Evolutionary conservation across 371 early-diverging fungal genomes (phyloP).

Genomic region (Globomyces sp.): DNA sequence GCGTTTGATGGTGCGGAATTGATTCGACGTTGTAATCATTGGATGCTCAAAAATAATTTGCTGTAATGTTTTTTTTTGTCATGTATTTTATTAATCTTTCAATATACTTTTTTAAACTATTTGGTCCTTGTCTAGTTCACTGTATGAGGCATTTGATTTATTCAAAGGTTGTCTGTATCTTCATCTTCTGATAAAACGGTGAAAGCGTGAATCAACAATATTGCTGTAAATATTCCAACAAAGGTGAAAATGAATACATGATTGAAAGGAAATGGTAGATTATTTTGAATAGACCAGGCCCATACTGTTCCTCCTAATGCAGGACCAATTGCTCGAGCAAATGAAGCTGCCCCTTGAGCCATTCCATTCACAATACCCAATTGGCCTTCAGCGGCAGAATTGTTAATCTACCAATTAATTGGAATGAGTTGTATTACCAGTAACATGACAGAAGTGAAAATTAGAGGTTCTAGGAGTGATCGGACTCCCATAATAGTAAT

Average conservation of each 20-base stretch:
- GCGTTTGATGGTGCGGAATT: too few relatives aligned
- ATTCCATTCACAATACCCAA: slow-evolving; percentile 12
- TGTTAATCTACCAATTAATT: neutral
- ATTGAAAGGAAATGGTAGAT: slow-evolving; percentile 3
- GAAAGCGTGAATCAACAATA: neutral
- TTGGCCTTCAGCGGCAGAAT: neutral
- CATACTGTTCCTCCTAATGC: slow-evolving; percentile 10
- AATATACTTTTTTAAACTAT: too few relatives aligned
- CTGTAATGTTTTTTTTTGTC: too few relatives aligned
- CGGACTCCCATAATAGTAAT: neutral
- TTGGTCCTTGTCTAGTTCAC: too few relatives aligned
- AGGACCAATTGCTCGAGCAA: slow-evolving; percentile 14
- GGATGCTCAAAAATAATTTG: too few relatives aligned
- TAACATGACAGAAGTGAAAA: slow-evolving; percentile 15
- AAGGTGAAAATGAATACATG: neutral
- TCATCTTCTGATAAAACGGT: neutral
- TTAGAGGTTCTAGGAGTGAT: neutral
- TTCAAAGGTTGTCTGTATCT: too few relatives aligned
- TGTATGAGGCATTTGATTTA: too few relatives aligned
- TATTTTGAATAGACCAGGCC: slow-evolving; percentile 9
- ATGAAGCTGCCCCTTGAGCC: neutral
- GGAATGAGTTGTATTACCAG: neutral
- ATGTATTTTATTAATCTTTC: too few relatives aligned
- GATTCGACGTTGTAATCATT: too few relatives aligned
- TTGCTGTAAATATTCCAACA: neutral